Base-by-base conservation (phyloP, 495 filamentous ascomycete species). In the Xylaria acuta region DNA sequence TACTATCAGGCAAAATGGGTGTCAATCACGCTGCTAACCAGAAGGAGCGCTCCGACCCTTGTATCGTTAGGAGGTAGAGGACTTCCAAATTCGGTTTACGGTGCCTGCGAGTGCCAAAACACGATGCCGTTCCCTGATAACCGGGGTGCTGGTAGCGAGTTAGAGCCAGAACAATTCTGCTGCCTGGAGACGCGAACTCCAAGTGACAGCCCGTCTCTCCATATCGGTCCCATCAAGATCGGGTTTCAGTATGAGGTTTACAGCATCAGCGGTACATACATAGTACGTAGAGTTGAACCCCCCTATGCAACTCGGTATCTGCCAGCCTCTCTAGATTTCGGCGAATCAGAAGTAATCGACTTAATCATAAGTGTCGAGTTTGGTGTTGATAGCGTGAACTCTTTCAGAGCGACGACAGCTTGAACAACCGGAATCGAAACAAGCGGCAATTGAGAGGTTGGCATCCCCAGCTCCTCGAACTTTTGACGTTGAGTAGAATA, bases 81-180 rank as follows among this genome's bases (percentile, higher is more conserved):
- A 3, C 11, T 59, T 59, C 56, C 32, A n/a, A 59, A 59, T 59
- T 59, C 6, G 32, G 56, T n/a, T 59, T 59, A 59, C 56, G 32
- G 30, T n/a, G 6, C 7, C 25, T 27, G 51, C 11, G n/a, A 5
- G 9, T 27, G 9, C 3, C 22, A 22, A 54, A 54, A 20, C n/a
- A 49, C n/a, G 45, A 2, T 43, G 11, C 12, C 41, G 41, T 14
- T 16, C 5, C 16, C 41, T 5, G 16, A 12, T 27, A 27, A 25
- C 51, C n/a, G 49, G 49, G 49, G 22, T 54, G 18, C 20, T 20
- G 25, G 51, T 16, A 54, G 22, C 51, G 51, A 54, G 22, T 54
- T 27, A 54, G 51, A 54, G 51, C 32, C 20, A 5, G 56, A 36
- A 36, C 2, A 59, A 59, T 38, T 36, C 8, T 34, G 56, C 56